These are phyloP conservation scores for Coemansia sp. DNA, from an alignment of 192 early-diverging fungal genomes.

Conservation along the genomic window DNA sequence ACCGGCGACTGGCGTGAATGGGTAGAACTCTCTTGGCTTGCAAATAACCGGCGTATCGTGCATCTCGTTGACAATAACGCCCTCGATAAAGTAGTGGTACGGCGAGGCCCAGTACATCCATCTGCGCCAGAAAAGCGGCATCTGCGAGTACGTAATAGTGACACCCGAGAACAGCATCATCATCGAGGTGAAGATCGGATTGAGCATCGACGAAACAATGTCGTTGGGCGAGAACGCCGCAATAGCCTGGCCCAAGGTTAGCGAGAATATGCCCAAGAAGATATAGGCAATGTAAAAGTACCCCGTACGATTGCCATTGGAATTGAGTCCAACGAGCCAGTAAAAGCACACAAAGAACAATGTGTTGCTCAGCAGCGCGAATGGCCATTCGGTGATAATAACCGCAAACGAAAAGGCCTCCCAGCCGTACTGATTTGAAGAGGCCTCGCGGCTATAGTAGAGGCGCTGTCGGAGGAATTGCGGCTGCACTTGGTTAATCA, in stretches of 20 bases:
- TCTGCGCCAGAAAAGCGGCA: constrained; percentile 67
- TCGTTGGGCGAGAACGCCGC: constrained; percentile 64
- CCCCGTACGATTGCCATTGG: constrained; percentile 46
- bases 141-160: constrained; percentile 58
- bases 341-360: constrained; percentile 73
- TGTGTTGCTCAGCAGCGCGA: constrained; percentile 60
- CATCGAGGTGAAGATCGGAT: constrained; percentile 66
- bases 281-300: constrained; percentile 67
- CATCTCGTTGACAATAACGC: constrained; percentile 61
- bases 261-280: constrained; percentile 62
- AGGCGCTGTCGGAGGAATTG: constrained; percentile 65
- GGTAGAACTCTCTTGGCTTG: constrained; percentile 51
- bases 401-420: constrained; percentile 63
- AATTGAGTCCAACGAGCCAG: constrained; percentile 68
- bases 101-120: constrained; percentile 74
- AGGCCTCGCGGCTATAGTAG: constrained; percentile 66
- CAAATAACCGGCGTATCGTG: constrained; percentile 53
- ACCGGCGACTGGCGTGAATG: constrained; percentile 57
- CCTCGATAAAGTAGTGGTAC: constrained; percentile 68
- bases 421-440: constrained; percentile 68
- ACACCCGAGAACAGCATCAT: constrained; percentile 72
- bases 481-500: constrained; percentile 71
- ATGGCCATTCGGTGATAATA: constrained; percentile 69
- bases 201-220: constrained; percentile 59
- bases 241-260: constrained; percentile 70